Evolutionary conservation across 352 stramenopile species (phyloP).

Genomic region (Pythium utonaiense): DNA sequence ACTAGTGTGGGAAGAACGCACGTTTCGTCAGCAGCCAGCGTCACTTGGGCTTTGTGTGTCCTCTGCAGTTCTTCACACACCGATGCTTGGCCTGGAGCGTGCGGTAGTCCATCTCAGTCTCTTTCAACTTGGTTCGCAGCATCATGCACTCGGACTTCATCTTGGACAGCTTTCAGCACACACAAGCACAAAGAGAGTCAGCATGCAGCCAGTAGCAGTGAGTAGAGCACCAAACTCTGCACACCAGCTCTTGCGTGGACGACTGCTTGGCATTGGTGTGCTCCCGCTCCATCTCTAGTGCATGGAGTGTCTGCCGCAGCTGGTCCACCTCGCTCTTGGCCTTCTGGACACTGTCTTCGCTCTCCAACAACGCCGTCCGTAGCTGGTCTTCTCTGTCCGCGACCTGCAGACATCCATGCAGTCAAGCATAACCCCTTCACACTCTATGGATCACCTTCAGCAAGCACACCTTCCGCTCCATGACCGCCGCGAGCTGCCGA

Average conservation of each 20-base stretch:
- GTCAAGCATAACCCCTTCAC: too few relatives aligned
- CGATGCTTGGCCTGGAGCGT: slow-evolving; percentile 69
- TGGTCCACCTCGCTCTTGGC: slow-evolving; percentile 49
- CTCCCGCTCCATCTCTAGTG: slow-evolving; percentile 54
- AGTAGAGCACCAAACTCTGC: not conserved
- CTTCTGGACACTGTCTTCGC: slow-evolving; percentile 49
- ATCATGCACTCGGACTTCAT: slow-evolving; percentile 66
- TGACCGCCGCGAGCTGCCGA: slow-evolving; percentile 28
- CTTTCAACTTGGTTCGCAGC: slow-evolving; percentile 69
- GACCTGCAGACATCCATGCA: too few relatives aligned
- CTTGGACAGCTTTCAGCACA: slow-evolving; percentile 36
- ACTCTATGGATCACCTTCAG: not conserved
- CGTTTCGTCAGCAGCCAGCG: slow-evolving; percentile 7
- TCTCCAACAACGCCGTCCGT: slow-evolving; percentile 29
- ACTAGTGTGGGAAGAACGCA: not conserved
- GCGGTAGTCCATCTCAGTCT: slow-evolving; percentile 74
- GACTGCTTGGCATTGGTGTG: slow-evolving; percentile 41
- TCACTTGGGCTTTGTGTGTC: too few relatives aligned
- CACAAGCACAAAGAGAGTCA: not conserved
- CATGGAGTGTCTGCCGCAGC: slow-evolving; percentile 38
- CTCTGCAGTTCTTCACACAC: slow-evolving; percentile 26
- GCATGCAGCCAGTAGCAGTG: not conserved
- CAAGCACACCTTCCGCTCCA: slow-evolving; percentile 46
- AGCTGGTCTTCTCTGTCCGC: slow-evolving; percentile 44
- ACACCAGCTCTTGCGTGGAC: slow-evolving; percentile 60